A percentile compares a stretch with the other conserved stretches of the same genome.
phyloP scores from a whole-genome alignment of 1,139 yeast species.

The Pichia norvegensis region DNA sequence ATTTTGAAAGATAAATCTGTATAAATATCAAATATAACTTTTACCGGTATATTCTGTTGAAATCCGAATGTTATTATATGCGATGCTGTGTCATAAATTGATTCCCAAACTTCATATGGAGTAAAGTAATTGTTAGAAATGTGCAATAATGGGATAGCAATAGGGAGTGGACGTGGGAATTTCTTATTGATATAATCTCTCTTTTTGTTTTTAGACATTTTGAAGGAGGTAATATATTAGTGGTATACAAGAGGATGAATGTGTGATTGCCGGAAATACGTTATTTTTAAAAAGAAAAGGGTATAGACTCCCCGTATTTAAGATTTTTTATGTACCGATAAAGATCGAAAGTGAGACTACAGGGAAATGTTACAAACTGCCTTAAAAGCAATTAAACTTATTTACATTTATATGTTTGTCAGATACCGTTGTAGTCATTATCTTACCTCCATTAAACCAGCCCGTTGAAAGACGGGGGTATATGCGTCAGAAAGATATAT shows the following conservation, averaged over 20 bases:
- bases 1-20: slow-evolving; percentile 34
- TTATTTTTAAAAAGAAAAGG: too few relatives aligned
- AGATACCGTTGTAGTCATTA: slow-evolving; percentile 99
- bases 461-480: slow-evolving; percentile 19
- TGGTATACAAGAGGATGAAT: too few relatives aligned
- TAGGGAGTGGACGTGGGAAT: slow-evolving; percentile 11
- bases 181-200: slow-evolving; percentile 8
- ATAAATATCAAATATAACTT: slow-evolving; percentile 8
- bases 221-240: too few relatives aligned
- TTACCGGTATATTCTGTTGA: not conserved
- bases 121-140: slow-evolving; percentile 11
- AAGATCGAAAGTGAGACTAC: too few relatives aligned
- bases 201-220: slow-evolving; percentile 7
- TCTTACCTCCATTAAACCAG: slow-evolving; percentile 30
- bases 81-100: slow-evolving; percentile 7
- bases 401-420: slow-evolving; percentile 32
- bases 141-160: slow-evolving; percentile 8
- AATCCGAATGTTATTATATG: slow-evolving; percentile 8
- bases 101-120: slow-evolving; percentile 8
- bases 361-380: too few relatives aligned
- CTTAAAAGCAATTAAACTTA: too few relatives aligned
- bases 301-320: too few relatives aligned
- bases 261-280: too few relatives aligned
- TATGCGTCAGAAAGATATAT: slow-evolving; percentile 16
- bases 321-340: too few relatives aligned